Evolutionary conservation across 495 filamentous ascomycete genomes (phyloP).

Genomic region (Xylaria castorea): DNA sequence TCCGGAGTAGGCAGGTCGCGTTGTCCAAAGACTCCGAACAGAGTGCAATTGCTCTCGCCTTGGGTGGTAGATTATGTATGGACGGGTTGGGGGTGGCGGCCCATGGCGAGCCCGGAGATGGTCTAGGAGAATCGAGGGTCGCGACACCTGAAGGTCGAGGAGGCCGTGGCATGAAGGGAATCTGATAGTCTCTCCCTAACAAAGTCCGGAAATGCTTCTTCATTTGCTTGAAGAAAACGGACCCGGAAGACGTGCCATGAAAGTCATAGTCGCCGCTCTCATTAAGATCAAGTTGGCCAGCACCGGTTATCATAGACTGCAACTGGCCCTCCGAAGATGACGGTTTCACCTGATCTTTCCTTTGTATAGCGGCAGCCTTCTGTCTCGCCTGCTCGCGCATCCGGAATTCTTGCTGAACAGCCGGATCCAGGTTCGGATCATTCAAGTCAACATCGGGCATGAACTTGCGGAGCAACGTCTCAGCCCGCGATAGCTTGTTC

Average conservation of each 20-base stretch:
- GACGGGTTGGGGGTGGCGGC: constrained; percentile 66
- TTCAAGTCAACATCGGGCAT: constrained; percentile 85
- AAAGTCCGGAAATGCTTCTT: constrained; percentile 77
- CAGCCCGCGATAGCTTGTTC: constrained; percentile 80
- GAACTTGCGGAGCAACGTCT: constrained; percentile 78
- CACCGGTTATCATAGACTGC: constrained; percentile 93
- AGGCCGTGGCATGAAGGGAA: constrained; percentile 56
- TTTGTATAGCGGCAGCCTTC: constrained; percentile 40
- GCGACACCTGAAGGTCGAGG: constrained; percentile 46
- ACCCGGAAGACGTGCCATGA: constrained; percentile 89
- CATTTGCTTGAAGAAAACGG: constrained; percentile 84
- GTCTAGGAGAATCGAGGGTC: constrained; percentile 74
- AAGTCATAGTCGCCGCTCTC: constrained; percentile 95
- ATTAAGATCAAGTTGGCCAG: constrained; percentile 87
- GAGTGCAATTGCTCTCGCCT: constrained; percentile 68
- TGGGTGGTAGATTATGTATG: constrained; percentile 73
- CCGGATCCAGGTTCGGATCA: constrained; percentile 78
- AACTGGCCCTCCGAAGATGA: constrained; percentile 70
- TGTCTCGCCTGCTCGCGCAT: constrained; percentile 53
- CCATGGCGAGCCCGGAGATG: constrained; percentile 59
- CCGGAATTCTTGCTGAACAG: constrained; percentile 64
- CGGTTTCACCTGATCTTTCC: constrained; percentile 49
- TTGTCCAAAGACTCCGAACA: constrained; percentile 82
- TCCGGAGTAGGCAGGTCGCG: constrained; percentile 80
- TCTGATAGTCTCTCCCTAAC: constrained; percentile 61